These are phyloP conservation scores for Elymus sibiricus DNA, from an alignment of 176 grass and related monocot genomes.

Conservation along the genomic window DNA sequence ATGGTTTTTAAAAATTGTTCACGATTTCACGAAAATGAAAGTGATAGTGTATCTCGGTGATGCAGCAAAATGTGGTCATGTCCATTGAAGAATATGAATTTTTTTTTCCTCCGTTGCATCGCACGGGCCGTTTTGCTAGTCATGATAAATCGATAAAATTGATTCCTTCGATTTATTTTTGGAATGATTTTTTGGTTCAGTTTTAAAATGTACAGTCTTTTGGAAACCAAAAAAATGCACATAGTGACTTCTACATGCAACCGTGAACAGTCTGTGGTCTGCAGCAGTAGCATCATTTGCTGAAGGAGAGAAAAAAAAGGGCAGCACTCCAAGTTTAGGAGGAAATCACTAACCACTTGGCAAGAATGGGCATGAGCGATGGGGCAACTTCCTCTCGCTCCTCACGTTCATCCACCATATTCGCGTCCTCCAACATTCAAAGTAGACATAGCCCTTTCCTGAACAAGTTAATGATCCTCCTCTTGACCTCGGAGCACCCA, in stretches of 20 bases:
- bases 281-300: background rate
- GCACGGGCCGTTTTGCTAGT: too few relatives aligned
- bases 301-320: background rate
- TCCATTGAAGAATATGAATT: too few relatives aligned
- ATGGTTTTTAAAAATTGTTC: too few relatives aligned
- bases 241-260: background rate
- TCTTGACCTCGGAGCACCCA: background rate
- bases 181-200: too few relatives aligned
- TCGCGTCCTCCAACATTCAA: background rate
- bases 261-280: background rate
- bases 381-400: background rate
- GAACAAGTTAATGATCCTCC: background rate
- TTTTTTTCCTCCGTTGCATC: too few relatives aligned
- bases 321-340: background rate
- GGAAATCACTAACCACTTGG: background rate
- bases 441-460: background rate
- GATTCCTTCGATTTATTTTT: too few relatives aligned
- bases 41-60: too few relatives aligned
- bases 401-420: slow-evolving; percentile 12
- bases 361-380: background rate
- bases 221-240: too few relatives aligned
- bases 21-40: too few relatives aligned
- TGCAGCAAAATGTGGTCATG: too few relatives aligned
- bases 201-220: too few relatives aligned
- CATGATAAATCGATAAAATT: too few relatives aligned